Percentiles rank a stretch among this genome's conserved stretches.
Evolutionary conservation across 768 basidiomycete genomes (phyloP).

Genomic region (Rhizopogon roseolus): DNA sequence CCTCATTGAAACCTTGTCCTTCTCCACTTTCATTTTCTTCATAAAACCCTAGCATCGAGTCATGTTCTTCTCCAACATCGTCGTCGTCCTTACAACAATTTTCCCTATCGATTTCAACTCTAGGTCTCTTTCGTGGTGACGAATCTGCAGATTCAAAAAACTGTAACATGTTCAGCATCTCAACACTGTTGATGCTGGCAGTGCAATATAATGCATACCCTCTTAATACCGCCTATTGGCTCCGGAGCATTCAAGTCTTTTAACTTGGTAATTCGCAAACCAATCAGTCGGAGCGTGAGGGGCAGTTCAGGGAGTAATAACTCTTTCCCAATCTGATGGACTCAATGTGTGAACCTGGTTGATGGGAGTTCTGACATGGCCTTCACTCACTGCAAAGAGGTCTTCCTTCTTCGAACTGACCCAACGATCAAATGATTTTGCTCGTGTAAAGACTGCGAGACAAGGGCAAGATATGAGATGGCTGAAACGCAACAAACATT

Average conservation of each 20-base stretch:
- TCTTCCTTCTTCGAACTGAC: constrained; percentile 74
- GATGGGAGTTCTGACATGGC: constrained; percentile 4
- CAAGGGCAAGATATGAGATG: background rate
- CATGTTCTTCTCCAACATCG: constrained; percentile 22
- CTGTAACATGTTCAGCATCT: constrained; percentile 25
- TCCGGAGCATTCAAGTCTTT: constrained; percentile 64
- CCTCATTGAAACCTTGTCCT: constrained; percentile 1
- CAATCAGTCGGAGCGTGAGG: constrained; percentile 77
- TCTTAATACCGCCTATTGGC: constrained; percentile 59
- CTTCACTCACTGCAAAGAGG: constrained; percentile 57
- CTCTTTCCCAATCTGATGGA: constrained; percentile 67
- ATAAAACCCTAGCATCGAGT: constrained; percentile 49
- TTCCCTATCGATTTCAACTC: constrained; percentile 16
- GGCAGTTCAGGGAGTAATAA: constrained; percentile 79
- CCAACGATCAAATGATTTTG: constrained; percentile 74
- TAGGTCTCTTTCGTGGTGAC: constrained; percentile 38
- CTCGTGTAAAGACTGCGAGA: constrained; percentile 67
- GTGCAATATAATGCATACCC: constrained; percentile 40
- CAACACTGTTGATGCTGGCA: background rate
- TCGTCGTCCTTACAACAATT: constrained; percentile 14
- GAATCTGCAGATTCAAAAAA: constrained; percentile 47
- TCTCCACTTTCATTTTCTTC: constrained; percentile 39
- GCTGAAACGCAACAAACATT: background rate
- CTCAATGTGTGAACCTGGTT: background rate
- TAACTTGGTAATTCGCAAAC: constrained; percentile 82